Conservation (phyloP, 768 basidiomycete species). For the Roridomyces roridus region DNA sequence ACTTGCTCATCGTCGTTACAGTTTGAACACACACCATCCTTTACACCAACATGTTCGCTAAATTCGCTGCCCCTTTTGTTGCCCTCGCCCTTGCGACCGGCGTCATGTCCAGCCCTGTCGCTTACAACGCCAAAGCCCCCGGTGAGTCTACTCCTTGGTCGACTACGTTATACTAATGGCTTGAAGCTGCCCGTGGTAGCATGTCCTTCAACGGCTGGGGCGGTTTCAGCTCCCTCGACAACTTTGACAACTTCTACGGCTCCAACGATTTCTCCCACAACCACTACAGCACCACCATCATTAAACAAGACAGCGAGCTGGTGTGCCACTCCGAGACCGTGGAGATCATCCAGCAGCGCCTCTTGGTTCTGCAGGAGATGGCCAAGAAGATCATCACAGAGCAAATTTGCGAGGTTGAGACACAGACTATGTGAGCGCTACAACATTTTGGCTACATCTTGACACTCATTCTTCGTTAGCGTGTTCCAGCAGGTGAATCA, state of each 20-base stretch:
- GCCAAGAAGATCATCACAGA: slow-evolving; percentile 54
- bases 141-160: background rate
- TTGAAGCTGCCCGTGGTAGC: slow-evolving; percentile 22
- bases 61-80: slow-evolving; percentile 35
- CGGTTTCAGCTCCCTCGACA: slow-evolving; percentile 26
- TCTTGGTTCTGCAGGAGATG: slow-evolving; percentile 53
- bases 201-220: slow-evolving; percentile 27
- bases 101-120: slow-evolving; percentile 33
- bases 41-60: slow-evolving; percentile 41
- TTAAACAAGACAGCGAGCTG: slow-evolving; percentile 42
- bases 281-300: slow-evolving; percentile 38
- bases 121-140: slow-evolving; percentile 25
- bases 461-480: too few species aligned
- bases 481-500: too few species aligned
- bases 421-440: slow-evolving; percentile 41
- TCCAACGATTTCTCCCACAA: slow-evolving; percentile 48
- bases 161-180: background rate
- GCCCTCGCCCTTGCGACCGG: slow-evolving; percentile 37
- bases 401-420: slow-evolving; percentile 58
- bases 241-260: slow-evolving; percentile 56
- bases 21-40: slow-evolving; percentile 23
- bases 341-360: slow-evolving; percentile 52
- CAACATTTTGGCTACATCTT: too few species aligned
- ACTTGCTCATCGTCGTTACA: too few species aligned
- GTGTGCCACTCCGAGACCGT: slow-evolving; percentile 47